Conservation (phyloP, 1,284 basidiomycete genomes). For the Calocybe gambosa region DNA sequence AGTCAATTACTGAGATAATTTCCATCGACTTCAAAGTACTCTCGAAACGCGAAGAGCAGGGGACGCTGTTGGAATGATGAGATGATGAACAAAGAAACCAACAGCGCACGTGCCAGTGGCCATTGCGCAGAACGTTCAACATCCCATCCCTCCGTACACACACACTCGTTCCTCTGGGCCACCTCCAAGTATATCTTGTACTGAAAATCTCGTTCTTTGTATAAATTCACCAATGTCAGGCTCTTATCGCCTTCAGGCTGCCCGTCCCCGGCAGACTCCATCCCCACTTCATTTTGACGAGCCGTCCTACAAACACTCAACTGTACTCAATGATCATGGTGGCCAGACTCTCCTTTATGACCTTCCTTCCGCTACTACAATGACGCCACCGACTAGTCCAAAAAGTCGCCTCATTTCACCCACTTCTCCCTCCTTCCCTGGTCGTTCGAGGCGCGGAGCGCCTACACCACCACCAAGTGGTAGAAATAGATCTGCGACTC, state of each 20-base stretch:
- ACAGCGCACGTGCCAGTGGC: constrained; percentile 11
- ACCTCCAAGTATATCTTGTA: constrained; percentile 1
- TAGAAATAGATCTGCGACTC: constrained; percentile 58
- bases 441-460: constrained; percentile 44
- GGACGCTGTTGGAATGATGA: not conserved
- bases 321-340: constrained; percentile 34
- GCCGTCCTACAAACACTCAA: constrained; percentile 40
- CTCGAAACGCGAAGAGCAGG: too few relatives aligned
- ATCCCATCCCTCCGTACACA: not conserved
- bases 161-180: constrained; percentile 8
- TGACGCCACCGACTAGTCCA: constrained; percentile 46
- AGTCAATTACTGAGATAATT: too few relatives aligned
- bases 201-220: not conserved
- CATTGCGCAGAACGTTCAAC: constrained; percentile 8
- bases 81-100: not conserved
- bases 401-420: constrained; percentile 40
- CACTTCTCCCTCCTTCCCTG: constrained; percentile 50
- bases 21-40: too few relatives aligned
- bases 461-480: constrained; percentile 50
- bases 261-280: constrained; percentile 58
- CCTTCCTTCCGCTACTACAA: constrained; percentile 54
- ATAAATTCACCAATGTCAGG: constrained; percentile 40
- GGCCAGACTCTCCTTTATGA: constrained; percentile 66
- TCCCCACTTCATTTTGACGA: constrained; percentile 52
- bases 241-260: constrained; percentile 57